Conservation (phyloP, 495 filamentous ascomycete genomes). For the Venustampulla echinocandica region DNA sequence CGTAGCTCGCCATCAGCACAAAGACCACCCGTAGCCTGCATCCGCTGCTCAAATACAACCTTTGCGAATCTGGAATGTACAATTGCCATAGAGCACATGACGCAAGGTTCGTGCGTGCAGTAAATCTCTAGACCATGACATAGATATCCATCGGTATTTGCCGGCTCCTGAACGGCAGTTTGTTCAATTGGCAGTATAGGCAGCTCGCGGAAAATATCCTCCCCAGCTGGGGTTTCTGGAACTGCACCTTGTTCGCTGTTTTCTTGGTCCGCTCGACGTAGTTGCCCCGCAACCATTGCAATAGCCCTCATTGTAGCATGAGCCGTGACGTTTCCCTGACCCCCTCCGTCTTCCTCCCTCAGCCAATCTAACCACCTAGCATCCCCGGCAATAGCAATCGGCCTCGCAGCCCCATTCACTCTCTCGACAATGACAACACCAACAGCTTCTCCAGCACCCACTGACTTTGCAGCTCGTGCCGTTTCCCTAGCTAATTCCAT, state of each 20-base stretch:
- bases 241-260: neutral
- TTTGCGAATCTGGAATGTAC: slow-evolving; percentile 81
- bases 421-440: slow-evolving; percentile 79
- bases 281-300: slow-evolving; percentile 71
- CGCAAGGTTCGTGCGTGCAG: slow-evolving; percentile 86
- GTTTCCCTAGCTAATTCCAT: slow-evolving; percentile 59
- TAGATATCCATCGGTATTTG: slow-evolving; percentile 64
- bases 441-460: slow-evolving; percentile 55
- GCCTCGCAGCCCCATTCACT: slow-evolving; percentile 28
- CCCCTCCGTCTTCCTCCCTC: neutral
- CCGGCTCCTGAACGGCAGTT: neutral
- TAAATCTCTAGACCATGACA: slow-evolving; percentile 89
- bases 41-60: slow-evolving; percentile 64
- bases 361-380: slow-evolving; percentile 46
- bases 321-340: slow-evolving; percentile 62
- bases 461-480: slow-evolving; percentile 45
- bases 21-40: slow-evolving; percentile 52
- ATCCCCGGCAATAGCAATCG: slow-evolving; percentile 68
- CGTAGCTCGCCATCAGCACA: slow-evolving; percentile 43
- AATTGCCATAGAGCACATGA: slow-evolving; percentile 94
- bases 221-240: too few relatives aligned
- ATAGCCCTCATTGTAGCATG: slow-evolving; percentile 84
- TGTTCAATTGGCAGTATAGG: slow-evolving; percentile 3
- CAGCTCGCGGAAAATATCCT: slow-evolving; percentile 34
- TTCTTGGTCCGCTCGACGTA: slow-evolving; percentile 13